Conservation (phyloP, 306 rosid genomes). For the Gastrolobium villosum region DNA sequence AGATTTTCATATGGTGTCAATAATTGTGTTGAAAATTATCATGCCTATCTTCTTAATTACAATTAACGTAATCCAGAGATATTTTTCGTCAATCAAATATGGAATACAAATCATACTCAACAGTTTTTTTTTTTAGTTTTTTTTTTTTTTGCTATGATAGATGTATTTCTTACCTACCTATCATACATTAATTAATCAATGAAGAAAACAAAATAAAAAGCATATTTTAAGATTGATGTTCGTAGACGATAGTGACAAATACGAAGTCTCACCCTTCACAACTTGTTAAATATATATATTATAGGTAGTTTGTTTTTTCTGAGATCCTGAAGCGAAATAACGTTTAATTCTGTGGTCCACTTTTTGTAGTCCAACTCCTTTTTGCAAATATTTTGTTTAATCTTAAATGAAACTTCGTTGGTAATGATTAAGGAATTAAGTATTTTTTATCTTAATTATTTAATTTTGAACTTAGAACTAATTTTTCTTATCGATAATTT, state of each 20-base stretch:
- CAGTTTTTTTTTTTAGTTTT: too few species aligned
- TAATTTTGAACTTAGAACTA: too few species aligned
- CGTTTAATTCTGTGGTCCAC: not conserved
- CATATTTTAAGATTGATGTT: constrained; percentile 4
- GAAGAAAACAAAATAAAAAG: not conserved
- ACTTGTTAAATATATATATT: constrained; percentile 4
- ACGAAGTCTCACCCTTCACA: constrained; percentile 4
- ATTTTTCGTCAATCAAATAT: too few species aligned
- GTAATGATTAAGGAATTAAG: too few species aligned
- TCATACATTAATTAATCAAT: not conserved
- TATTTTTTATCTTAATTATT: too few species aligned
- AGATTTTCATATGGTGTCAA: too few species aligned
- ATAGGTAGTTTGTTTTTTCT: not conserved
- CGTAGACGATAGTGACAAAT: not conserved
- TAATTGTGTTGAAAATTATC: too few species aligned
- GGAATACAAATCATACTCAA: too few species aligned
- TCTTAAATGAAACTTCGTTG: too few species aligned
- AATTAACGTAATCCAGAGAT: too few species aligned
- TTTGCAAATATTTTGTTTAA: not conserved
- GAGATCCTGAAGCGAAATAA: not conserved
- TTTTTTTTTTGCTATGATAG: not conserved
- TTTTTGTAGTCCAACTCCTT: not conserved
- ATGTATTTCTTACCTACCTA: not conserved
- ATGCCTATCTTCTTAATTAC: too few species aligned
- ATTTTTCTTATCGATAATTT: too few species aligned